Evolutionary conservation across 371 early-diverging fungal species (phyloP).

Genomic region (Mortierella sp.): DNA sequence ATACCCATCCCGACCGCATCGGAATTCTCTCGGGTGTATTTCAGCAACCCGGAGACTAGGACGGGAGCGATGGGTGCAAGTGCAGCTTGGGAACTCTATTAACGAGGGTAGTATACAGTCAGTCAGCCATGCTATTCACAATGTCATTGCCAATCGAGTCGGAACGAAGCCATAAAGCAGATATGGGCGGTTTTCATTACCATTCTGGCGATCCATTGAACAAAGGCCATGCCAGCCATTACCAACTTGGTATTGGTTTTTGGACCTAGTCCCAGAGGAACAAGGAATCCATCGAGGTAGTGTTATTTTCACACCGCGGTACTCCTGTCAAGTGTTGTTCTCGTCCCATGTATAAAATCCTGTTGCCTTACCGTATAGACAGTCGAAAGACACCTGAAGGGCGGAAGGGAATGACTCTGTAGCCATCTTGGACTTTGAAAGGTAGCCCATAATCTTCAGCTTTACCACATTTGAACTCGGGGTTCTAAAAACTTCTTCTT

Average conservation of each 20-base stretch:
- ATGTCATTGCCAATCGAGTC: neutral
- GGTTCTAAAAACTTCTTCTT: constrained; percentile 35
- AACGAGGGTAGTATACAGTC: neutral
- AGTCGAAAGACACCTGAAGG: constrained; percentile 84
- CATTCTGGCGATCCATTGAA: constrained; percentile 92
- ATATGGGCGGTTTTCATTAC: constrained; percentile 43
- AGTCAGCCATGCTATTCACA: neutral
- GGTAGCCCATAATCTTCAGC: constrained; percentile 71
- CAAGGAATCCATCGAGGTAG: neutral
- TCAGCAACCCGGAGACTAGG: constrained; percentile 79
- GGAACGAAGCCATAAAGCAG: neutral
- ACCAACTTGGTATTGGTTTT: constrained; percentile 74
- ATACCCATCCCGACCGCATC: constrained; percentile 60
- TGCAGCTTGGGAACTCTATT: constrained; percentile 58
- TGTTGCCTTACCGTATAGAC: constrained; percentile 72
- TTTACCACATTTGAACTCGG: constrained; percentile 72
- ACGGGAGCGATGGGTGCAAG: constrained; percentile 78
- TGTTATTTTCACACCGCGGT: neutral
- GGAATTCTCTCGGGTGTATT: constrained; percentile 74
- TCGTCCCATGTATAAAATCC: neutral
- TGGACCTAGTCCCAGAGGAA: constrained; percentile 60
- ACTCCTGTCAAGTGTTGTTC: neutral
- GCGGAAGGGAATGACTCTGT: constrained; percentile 75
- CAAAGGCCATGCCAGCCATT: constrained; percentile 81
- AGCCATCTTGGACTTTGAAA: constrained; percentile 75